Percentiles rank a stretch among this genome's conserved stretches.
Conservation (phyloP, 805 yeast species). For the Sugiyamaella floridensis region DNA sequence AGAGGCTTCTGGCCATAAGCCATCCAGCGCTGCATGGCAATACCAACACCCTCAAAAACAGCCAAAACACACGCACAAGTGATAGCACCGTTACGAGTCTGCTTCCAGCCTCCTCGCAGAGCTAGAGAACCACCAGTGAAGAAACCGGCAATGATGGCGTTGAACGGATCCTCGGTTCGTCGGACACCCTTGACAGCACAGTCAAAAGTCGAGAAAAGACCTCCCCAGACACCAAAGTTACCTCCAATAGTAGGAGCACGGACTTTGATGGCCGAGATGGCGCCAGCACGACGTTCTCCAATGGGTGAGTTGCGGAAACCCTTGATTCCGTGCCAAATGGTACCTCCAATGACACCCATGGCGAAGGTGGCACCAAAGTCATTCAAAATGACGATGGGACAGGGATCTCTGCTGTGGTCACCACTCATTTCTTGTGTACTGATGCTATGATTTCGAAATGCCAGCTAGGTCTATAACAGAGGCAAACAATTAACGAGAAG, state of each 20-base stretch:
- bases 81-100: conserved; percentile 91
- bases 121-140: conserved; percentile 98
- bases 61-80: conserved; percentile 96
- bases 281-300: conserved; percentile 91
- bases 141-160: conserved; percentile 95
- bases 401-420: conserved; percentile 98
- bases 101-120: conserved; percentile 97
- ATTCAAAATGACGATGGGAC: conserved; percentile 91
- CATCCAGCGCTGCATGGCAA: conserved; percentile 86
- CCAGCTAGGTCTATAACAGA: not conserved
- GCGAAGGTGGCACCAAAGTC: conserved; percentile 99
- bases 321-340: conserved; percentile 97
- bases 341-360: conserved; percentile 98
- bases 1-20: conserved; percentile 72
- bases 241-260: conserved; percentile 99
- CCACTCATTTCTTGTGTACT: conserved; percentile 48
- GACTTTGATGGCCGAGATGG: conserved; percentile 83
- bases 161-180: conserved; percentile 97
- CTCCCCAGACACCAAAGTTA: conserved; percentile 99
- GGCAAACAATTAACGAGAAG: not conserved
- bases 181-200: conserved; percentile 93
- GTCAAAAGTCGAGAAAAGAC: conserved; percentile 89
- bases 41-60: conserved; percentile 96
- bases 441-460: not conserved
- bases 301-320: conserved; percentile 96